Evolutionary conservation across 148 eudicot genomes (phyloP), one percentile per base, ranked within the genome.

Genomic region (Cornus suecica): DNA sequence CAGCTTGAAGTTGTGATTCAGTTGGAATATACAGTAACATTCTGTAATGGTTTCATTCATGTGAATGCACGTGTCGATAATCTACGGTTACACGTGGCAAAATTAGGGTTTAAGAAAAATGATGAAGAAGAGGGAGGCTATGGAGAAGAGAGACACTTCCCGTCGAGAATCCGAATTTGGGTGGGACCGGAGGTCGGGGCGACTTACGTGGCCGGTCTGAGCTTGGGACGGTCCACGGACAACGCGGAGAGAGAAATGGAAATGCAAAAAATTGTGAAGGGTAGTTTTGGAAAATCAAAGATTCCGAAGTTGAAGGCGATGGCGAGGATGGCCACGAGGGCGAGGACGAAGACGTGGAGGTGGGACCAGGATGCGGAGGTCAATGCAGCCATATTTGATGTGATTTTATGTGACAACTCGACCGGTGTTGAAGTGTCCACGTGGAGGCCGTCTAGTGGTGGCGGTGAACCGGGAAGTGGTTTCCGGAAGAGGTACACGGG

Each of bases 351-450:
- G 83, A 89, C 81, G 18, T 95, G 99, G 99, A 89, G 92, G 72
- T 91, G 88, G 87, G 99, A 95, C 71, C 97, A 90, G 69, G 92
- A 92, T 31, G 91, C 85, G 0, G 91, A 95, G 10, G 99, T 94
- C 9, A 91, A 88, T 26, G 34, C 70, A 0, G 97, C 87, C 0
- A 73, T 85, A 5, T 91, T 88, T 61, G 99, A 95, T 42, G 85
- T 84, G 0, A 63, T 84, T 0, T 79, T 94, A 20, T 89, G 83
- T 31, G 98, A 92, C 37, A 90, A 82, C 26, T 65, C 78, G 0
- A 89, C 84, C 6, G 96, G 97, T 11, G 30, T 77, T 2, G 98
- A 94, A 73, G 82, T 94, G 4, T 89, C 91, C 72, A 81, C 85
- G 68, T 86, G 90, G 83, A 84, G 83, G 58, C 76, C 87, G 3